These are phyloP conservation scores for Picocystis sp. DNA, from an alignment of 163 green algal species.

Conservation along the genomic window DNA sequence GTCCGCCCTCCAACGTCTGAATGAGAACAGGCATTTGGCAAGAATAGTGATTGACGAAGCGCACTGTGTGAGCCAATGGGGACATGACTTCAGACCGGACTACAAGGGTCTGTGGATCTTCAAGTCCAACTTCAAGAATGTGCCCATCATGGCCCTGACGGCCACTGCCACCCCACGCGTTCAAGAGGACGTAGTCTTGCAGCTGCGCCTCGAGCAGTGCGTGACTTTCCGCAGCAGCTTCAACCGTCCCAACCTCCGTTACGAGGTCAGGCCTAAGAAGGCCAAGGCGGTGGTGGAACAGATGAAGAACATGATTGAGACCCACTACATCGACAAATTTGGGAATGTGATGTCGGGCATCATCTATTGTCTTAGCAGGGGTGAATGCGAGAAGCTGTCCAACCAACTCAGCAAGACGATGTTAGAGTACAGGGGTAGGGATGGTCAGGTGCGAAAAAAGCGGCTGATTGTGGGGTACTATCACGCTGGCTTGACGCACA, in stretches of 20 bases:
- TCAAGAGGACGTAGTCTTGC: slow-evolving; percentile 56
- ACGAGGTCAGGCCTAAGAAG: slow-evolving; percentile 19
- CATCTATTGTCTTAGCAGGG: slow-evolving; percentile 27
- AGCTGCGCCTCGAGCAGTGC: slow-evolving; percentile 53
- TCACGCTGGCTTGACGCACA: slow-evolving; percentile 47
- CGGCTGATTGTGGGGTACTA: slow-evolving; percentile 47
- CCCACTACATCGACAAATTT: not conserved
- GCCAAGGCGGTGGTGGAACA: slow-evolving; percentile 4
- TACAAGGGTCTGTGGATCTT: slow-evolving; percentile 75
- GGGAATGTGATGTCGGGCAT: slow-evolving; percentile 20
- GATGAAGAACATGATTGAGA: slow-evolving; percentile 9
- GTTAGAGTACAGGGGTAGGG: not conserved
- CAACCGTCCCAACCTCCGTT: slow-evolving; percentile 70
- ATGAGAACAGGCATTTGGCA: not conserved
- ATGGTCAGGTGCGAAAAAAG: slow-evolving; percentile 6
- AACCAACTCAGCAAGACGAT: slow-evolving; percentile 1
- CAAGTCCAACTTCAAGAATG: slow-evolving; percentile 29
- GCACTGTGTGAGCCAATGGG: slow-evolving; percentile 92
- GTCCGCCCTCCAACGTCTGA: slow-evolving; percentile 7
- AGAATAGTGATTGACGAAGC: slow-evolving; percentile 86
- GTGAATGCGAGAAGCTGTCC: slow-evolving; percentile 15
- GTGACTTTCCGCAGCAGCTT: slow-evolving; percentile 51
- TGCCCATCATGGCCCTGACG: slow-evolving; percentile 76
- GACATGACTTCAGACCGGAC: slow-evolving; percentile 86
- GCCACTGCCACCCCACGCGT: slow-evolving; percentile 58